phyloP scores from a whole-genome alignment of 1,284 basidiomycete species.

The Irpex sp. region DNA sequence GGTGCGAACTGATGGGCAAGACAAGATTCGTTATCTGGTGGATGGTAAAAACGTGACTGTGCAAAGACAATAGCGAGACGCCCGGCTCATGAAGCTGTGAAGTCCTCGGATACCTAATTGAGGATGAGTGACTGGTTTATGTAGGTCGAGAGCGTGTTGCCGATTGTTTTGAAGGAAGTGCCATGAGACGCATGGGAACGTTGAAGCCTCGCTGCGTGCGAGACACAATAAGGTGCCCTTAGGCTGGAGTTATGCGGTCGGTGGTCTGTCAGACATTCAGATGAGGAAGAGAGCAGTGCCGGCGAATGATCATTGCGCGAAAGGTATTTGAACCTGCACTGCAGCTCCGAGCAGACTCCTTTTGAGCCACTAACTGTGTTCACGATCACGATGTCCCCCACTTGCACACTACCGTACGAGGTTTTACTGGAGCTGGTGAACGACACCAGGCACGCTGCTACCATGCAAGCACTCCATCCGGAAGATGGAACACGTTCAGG shows the following conservation, averaged over 20 bases:
- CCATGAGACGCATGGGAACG: neutral
- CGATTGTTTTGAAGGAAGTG: neutral
- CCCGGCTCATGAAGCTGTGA: neutral
- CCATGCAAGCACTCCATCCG: conserved; percentile 29
- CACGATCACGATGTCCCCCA: conserved; percentile 35
- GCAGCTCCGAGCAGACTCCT: neutral
- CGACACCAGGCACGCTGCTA: conserved; percentile 35
- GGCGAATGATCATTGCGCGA: neutral
- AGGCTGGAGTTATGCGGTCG: neutral
- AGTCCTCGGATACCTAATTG: neutral
- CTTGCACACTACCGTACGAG: conserved; percentile 47
- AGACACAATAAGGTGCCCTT: conserved; percentile 11
- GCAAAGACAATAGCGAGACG: conserved; percentile 19
- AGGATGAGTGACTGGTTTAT: neutral
- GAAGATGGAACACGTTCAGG: conserved; percentile 19
- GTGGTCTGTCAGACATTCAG: neutral
- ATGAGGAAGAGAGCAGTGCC: conserved; percentile 2
- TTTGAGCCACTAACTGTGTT: neutral
- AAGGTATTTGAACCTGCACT: conserved; percentile 1
- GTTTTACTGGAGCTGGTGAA: conserved; percentile 46
- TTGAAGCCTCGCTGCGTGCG: conserved; percentile 6
- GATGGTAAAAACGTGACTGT: conserved; percentile 12
- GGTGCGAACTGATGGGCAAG: neutral
- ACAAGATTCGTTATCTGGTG: neutral
- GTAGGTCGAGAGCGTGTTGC: neutral